Percentiles rank a stretch among this genome's conserved stretches.
Conservation (phyloP, 1,284 basidiomycete species). For the Cronartium ribicola region DNA sequence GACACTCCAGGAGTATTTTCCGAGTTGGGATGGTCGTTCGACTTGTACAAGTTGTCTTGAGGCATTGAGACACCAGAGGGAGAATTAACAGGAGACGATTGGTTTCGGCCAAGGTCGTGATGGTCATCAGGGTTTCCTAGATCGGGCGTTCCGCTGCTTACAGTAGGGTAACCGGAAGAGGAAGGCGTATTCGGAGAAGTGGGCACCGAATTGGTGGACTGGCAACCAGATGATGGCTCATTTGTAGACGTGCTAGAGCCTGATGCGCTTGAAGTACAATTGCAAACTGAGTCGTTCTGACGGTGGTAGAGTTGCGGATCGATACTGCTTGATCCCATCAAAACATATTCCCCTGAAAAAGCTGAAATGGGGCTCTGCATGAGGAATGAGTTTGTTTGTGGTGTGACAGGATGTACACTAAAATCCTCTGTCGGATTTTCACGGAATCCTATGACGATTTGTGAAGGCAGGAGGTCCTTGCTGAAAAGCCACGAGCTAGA, state of each 20-base stretch:
- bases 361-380: neutral
- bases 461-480: neutral
- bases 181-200: neutral
- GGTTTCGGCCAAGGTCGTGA: neutral
- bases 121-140: neutral
- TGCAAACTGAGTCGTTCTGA: neutral
- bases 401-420: neutral
- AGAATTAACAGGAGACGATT: neutral
- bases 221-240: neutral
- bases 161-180: neutral
- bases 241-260: neutral
- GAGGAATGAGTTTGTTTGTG: neutral
- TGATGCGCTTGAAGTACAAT: neutral
- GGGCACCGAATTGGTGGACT: neutral
- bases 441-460: neutral
- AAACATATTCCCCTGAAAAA: neutral
- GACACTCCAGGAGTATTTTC: neutral
- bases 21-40: no score
- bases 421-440: neutral
- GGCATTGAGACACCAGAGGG: no score
- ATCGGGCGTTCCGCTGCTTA: neutral
- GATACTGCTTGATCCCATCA: conserved; percentile 5
- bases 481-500: conserved; percentile 8
- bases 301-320: neutral
- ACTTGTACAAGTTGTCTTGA: no score